A percentile compares a stretch with the other conserved stretches of the same genome.
Conservation (phyloP, 2,329 filamentous ascomycete species). For the Orbilia oligospora region DNA sequence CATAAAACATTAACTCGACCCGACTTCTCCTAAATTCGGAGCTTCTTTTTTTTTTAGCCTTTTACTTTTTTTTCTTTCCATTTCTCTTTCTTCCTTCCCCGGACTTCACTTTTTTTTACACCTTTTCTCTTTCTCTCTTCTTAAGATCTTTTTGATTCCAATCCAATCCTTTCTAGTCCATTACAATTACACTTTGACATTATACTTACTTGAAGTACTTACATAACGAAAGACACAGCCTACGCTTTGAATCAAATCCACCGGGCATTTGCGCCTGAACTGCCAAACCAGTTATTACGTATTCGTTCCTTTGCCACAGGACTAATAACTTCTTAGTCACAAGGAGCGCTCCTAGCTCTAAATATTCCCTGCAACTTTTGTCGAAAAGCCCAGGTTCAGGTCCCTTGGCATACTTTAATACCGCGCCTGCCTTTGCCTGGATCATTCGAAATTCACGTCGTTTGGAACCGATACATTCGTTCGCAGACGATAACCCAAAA, state of each 20-base stretch:
- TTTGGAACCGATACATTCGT: slow-evolving; percentile 24
- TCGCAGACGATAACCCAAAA: slow-evolving; percentile 17
- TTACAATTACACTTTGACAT: slow-evolving; percentile 4
- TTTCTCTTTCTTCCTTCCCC: slow-evolving; percentile 36
- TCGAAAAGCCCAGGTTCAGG: slow-evolving; percentile 24
- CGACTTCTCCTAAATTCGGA: slow-evolving; percentile 37
- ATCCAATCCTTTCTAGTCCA: slow-evolving; percentile 53
- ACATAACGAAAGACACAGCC: slow-evolving; percentile 1
- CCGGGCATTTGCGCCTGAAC: not conserved
- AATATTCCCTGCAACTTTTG: slow-evolving; percentile 56
- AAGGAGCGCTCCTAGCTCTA: slow-evolving; percentile 42
- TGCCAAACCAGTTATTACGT: slow-evolving; percentile 52
- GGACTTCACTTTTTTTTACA: slow-evolving; percentile 2
- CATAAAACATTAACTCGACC: slow-evolving; percentile 5
- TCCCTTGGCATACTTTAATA: slow-evolving; percentile 42
- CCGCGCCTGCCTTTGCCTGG: slow-evolving; percentile 33
- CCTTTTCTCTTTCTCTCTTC: slow-evolving; percentile 26
- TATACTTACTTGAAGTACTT: slow-evolving; percentile 7
- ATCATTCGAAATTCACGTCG: slow-evolving; percentile 27
- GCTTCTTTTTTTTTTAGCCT: not conserved
- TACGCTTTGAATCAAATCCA: not conserved
- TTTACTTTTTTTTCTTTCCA: slow-evolving; percentile 5
- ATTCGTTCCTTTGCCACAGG: slow-evolving; percentile 54
- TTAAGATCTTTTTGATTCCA: slow-evolving; percentile 29
- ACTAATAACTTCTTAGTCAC: slow-evolving; percentile 27